Percentiles rank a stretch among this genome's conserved stretches.
These are phyloP conservation scores for Terana coerulea DNA, from an alignment of 768 basidiomycete species.

Conservation along the genomic window DNA sequence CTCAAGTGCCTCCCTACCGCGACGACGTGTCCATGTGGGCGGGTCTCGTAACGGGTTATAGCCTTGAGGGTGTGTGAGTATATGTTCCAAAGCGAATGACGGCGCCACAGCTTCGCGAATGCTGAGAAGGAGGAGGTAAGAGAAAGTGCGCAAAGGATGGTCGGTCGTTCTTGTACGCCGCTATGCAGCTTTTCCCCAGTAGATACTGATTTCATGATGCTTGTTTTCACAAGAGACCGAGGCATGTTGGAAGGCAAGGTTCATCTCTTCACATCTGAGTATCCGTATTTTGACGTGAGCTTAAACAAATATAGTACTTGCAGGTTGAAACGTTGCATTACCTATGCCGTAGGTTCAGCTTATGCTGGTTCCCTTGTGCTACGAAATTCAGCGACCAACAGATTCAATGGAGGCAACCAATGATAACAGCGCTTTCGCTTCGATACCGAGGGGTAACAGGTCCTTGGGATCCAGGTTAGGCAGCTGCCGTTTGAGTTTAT, in stretches of 20 bases:
- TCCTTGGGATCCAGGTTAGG: conserved; percentile 78
- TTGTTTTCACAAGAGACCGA: conserved; percentile 74
- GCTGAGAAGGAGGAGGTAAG: conserved; percentile 35
- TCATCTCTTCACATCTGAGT: no score
- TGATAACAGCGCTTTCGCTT: conserved; percentile 71
- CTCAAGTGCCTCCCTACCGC: conserved; percentile 36
- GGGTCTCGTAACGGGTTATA: conserved; percentile 14
- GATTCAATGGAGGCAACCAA: conserved; percentile 76
- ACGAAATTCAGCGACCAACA: conserved; percentile 80
- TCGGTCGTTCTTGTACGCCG: conserved; percentile 46
- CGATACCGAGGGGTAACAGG: conserved; percentile 81
- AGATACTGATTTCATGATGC: conserved; percentile 64
- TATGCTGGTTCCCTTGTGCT: no score
- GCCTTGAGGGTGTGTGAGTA: no score
- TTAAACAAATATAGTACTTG: no score
- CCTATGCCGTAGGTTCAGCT: conserved; percentile 79
- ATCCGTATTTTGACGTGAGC: no score
- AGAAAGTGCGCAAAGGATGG: conserved; percentile 17
- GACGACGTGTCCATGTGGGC: conserved; percentile 20
- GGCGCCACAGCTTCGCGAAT: conserved; percentile 54
- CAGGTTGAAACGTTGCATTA: conserved; percentile 13
- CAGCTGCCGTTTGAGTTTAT: conserved; percentile 57
- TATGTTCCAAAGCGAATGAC: conserved; percentile 33
- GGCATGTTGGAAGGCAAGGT: conserved; percentile 65
- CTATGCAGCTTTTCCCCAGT: conserved; percentile 63